These are phyloP conservation scores for Rhexocercosporidium sp. DNA, from an alignment of 2,329 filamentous ascomycete species.

Conservation along the genomic window DNA sequence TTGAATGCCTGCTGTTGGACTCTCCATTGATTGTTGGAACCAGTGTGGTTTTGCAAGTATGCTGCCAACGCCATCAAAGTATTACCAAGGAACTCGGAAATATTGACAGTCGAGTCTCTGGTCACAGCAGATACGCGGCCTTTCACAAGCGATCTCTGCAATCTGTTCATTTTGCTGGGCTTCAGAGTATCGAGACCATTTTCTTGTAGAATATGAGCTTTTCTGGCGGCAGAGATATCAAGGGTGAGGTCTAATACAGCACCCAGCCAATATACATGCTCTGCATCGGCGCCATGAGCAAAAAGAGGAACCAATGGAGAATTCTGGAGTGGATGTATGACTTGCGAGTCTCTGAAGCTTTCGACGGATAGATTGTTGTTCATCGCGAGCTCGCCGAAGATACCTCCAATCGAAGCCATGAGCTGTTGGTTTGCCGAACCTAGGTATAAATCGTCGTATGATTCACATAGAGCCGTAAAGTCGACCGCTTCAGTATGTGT, in stretches of 20 bases:
- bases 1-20: constrained; percentile 46
- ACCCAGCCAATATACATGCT: constrained; percentile 53
- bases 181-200: constrained; percentile 54
- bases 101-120: constrained; percentile 64
- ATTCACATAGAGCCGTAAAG: constrained; percentile 16
- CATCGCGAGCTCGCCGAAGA: constrained; percentile 34
- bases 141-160: constrained; percentile 64
- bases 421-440: constrained; percentile 32
- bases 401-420: constrained; percentile 32
- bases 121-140: constrained; percentile 59
- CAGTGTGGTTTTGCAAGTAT: constrained; percentile 48
- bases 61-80: constrained; percentile 49
- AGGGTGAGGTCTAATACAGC: constrained; percentile 57
- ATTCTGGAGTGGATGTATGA: constrained; percentile 65
- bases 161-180: constrained; percentile 56
- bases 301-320: constrained; percentile 55
- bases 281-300: constrained; percentile 44
- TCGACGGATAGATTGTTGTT: constrained; percentile 39
- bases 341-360: constrained; percentile 46
- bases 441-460: constrained; percentile 36
- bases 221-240: constrained; percentile 50
- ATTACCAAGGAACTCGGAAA: constrained; percentile 56
- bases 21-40: constrained; percentile 40
- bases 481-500: background rate
- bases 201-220: constrained; percentile 49